Conservation (phyloP, 352 stramenopile genomes). For the Thraustochytrium aureum region DNA sequence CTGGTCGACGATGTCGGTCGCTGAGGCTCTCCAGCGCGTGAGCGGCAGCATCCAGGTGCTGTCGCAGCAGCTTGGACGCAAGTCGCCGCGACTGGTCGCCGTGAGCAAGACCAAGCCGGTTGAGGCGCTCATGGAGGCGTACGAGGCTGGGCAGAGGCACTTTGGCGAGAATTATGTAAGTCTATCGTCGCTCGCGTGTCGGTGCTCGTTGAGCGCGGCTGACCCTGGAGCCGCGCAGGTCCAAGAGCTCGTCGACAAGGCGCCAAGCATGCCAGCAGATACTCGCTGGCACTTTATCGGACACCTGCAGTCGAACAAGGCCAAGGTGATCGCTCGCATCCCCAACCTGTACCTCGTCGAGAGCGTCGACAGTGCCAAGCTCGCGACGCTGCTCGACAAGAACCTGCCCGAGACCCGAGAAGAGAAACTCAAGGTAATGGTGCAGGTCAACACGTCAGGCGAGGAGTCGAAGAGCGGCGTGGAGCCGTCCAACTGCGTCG, state of each 20-base stretch:
- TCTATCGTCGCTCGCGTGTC: background rate
- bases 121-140: slow-evolving; percentile 77
- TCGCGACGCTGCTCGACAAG: slow-evolving; percentile 93
- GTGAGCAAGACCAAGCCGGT: slow-evolving; percentile 94
- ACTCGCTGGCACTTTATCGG: slow-evolving; percentile 98
- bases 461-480: slow-evolving; percentile 97
- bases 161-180: slow-evolving; percentile 99
- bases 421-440: slow-evolving; percentile 81
- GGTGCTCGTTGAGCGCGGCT: no score
- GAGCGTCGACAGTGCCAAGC: slow-evolving; percentile 94
- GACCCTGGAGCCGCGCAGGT: no score
- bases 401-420: slow-evolving; percentile 64
- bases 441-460: slow-evolving; percentile 98
- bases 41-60: slow-evolving; percentile 15
- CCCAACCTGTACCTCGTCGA: slow-evolving; percentile 93
- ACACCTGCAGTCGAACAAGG: slow-evolving; percentile 98
- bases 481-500: slow-evolving; percentile 68
- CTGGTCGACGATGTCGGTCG: background rate
- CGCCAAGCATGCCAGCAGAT: slow-evolving; percentile 69
- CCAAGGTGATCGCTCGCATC: slow-evolving; percentile 83
- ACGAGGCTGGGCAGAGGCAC: slow-evolving; percentile 82
- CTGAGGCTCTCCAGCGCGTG: slow-evolving; percentile 12
- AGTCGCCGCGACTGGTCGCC: slow-evolving; percentile 68
- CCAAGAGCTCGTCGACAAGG: slow-evolving; percentile 96
- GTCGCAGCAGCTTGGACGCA: background rate